Conservation (phyloP, 768 basidiomycete species). For the Naematelia aurantialba region DNA sequence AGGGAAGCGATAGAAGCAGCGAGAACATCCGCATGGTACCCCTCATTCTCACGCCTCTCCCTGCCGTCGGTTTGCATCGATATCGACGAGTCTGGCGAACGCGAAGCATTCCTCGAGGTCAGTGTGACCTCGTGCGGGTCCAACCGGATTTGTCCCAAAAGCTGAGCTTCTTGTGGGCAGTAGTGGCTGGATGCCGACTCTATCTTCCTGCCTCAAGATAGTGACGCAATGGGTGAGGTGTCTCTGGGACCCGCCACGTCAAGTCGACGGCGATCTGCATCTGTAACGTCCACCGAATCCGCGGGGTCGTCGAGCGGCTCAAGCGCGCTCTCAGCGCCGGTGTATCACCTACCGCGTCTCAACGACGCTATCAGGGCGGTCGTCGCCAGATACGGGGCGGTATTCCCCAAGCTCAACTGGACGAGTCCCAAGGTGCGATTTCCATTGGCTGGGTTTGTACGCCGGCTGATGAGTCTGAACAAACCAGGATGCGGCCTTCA, state of each 20-base stretch:
- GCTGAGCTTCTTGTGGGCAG: too few species aligned
- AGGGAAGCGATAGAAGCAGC: constrained; percentile 30
- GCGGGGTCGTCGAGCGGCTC: constrained; percentile 9
- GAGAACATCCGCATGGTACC: constrained; percentile 34
- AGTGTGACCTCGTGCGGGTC: constrained; percentile 1
- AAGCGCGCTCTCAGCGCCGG: constrained; percentile 15
- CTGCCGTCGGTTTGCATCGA: constrained; percentile 28
- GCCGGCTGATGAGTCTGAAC: background rate
- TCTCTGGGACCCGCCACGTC: constrained; percentile 4
- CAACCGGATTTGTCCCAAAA: too few species aligned
- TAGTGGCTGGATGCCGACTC: constrained; percentile 43
- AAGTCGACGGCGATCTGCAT: background rate
- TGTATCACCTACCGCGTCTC: constrained; percentile 70
- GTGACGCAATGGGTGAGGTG: constrained; percentile 10
- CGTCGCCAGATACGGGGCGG: constrained; percentile 68
- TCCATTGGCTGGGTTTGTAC: constrained; percentile 9
- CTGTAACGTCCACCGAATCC: constrained; percentile 4
- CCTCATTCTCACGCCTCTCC: constrained; percentile 25
- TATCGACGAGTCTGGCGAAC: constrained; percentile 27
- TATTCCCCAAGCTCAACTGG: constrained; percentile 96
- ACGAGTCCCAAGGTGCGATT: constrained; percentile 84
- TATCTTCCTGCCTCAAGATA: constrained; percentile 40
- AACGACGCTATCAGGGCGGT: constrained; percentile 66
- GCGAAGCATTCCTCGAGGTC: constrained; percentile 35
- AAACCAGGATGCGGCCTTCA: constrained; percentile 84